Base-by-base conservation (phyloP, 169 alveolate species). In the Miamiensis avidus region DNA sequence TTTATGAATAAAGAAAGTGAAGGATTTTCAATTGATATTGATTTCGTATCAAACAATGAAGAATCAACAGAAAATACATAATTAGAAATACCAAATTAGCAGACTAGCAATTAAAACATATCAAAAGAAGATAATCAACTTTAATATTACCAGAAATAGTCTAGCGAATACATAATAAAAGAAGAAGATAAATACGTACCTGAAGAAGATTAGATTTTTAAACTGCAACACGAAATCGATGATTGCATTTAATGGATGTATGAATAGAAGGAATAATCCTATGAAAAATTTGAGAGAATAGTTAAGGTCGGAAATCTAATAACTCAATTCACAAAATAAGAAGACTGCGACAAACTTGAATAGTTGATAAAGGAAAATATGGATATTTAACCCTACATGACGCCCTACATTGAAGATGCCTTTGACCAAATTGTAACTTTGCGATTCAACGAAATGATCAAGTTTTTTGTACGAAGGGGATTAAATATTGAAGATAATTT, bases 381-480 rank as follows among this genome's bases (percentile, higher is more conserved):
- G 20, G 84, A 79, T 28, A 29, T 49, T 29, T 31, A 49, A 31
- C 76, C 16, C 28, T 72, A 34, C 6, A 29, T 79, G 29, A 65
- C 76, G 20, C 32, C 33, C 30, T 74, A 79, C 64, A 79, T 79
- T 29, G 74, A 79, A 28, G 84, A 79, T 29, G 73, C 84, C 31
- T 79, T 79, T 79, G 84, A 79, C 29, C 64, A 34, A 29, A 49
- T 79, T 29, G 34, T 79, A 49, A 69, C 34, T 29, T 64, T 79
- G 15, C 31, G 84, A 65, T 79, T 79, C 64, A 76, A 79, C 29
- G 76, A 79, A 15, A 31, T 79, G 26, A 65, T 79, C 29, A 74
- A 79, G 64, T 79, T 34, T 65, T 79, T 79, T 64, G 31, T 79
- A n/a, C 76, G 64, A 79, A 79, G 65, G 20, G 84, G 84, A 28